Conservation (phyloP, 805 yeast genomes). For the Yamadazyma endophytica region DNA sequence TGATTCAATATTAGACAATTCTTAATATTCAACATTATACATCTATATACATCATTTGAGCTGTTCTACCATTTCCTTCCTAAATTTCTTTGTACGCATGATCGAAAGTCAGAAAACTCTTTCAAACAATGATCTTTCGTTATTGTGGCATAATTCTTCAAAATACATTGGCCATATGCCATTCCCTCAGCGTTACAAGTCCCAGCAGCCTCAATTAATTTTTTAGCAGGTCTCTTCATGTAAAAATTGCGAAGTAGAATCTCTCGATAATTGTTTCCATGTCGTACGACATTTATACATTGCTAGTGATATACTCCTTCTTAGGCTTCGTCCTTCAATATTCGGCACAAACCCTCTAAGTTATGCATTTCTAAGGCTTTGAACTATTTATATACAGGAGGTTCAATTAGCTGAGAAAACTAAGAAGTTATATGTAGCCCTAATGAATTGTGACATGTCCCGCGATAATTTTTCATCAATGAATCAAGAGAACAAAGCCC, state of each 20-base stretch:
- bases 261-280: too few relatives aligned
- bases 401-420: too few relatives aligned
- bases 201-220: slow-evolving; percentile 34
- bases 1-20: background rate
- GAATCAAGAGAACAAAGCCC: slow-evolving; percentile 14
- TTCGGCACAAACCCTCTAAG: too few relatives aligned
- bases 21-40: background rate
- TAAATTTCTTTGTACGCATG: slow-evolving; percentile 37
- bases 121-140: slow-evolving; percentile 48
- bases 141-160: slow-evolving; percentile 46
- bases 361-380: too few relatives aligned
- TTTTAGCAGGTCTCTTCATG: slow-evolving; percentile 37
- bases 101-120: slow-evolving; percentile 47
- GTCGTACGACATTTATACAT: too few relatives aligned
- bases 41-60: background rate
- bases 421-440: background rate
- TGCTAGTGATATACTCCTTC: too few relatives aligned
- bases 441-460: background rate
- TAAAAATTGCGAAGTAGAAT: background rate
- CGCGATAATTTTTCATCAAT: background rate
- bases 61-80: slow-evolving; percentile 14
- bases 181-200: slow-evolving; percentile 40
- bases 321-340: too few relatives aligned
- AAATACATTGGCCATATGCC: slow-evolving; percentile 54
- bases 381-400: too few relatives aligned